Base-by-base conservation (phyloP, 768 basidiomycete genomes). In the Mycena leptocephala region DNA sequence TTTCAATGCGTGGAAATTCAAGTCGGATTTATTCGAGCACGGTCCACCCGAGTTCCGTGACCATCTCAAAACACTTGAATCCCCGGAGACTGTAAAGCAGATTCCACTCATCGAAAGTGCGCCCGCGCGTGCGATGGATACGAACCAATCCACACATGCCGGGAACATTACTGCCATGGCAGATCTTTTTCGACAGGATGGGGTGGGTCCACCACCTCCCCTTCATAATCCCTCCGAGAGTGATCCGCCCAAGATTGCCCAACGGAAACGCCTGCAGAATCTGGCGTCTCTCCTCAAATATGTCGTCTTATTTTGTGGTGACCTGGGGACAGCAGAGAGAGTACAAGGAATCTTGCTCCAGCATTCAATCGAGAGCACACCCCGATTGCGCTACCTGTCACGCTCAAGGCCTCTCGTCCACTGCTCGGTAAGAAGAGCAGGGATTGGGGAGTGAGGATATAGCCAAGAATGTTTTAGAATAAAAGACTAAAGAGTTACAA, bases 1-100 rank as follows among this genome's bases (percentile, higher is more conserved):
- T 8, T 85, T 81, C 74, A 79, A 80, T 72, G 68, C 68, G 0
- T 86, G 84, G 84, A 82, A 82, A 33, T 83, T 83, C 56, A 77
- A 75, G 0, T 18, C 66, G 0, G 83, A 83, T 66, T 79, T 89
- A 0, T n/a, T 83, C 32, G 51, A 74, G 1, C 61, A 82, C 64
- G 83, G 85, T 1, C 84, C 81, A 2, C 37, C 48, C 8, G 77
- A 80, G 28, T 84, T 84, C 48, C 48, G 48, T 14, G 22, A n/a
- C n/a, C 43, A 20, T 20, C 18, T 7, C 43, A 16, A 24, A n/a
- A 33, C 18, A 32, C 72, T 82, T 20, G 77, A 64, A 1, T 32
- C 73, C 41, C 84, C 83, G 0, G 81, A 83, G n/a, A 46, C 68
- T 0, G 75, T 86, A 1, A 79, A 86, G 14, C 56, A 69, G 51